Percentiles rank a stretch among this genome's conserved stretches.
phyloP scores from a whole-genome alignment of 2,329 filamentous ascomycete species.

The Coleophoma crateriformis region DNA sequence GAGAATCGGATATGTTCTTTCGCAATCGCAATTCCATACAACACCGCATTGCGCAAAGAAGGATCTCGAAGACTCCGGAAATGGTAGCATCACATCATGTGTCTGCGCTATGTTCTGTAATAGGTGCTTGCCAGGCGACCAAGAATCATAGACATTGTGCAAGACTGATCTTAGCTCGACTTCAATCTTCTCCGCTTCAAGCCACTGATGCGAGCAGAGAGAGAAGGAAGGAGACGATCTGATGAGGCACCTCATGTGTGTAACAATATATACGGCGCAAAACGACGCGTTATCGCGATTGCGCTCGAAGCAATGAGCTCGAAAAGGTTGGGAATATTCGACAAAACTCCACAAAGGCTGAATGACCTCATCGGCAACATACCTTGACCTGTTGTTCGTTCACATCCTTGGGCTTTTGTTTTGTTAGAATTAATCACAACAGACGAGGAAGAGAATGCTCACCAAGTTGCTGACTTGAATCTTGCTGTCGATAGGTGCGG shows the following conservation, averaged over 20 bases:
- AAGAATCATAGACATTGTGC: constrained; percentile 35
- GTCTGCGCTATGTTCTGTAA: constrained; percentile 28
- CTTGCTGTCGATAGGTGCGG: constrained; percentile 71
- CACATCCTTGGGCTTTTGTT: constrained; percentile 83
- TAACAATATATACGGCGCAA: background rate
- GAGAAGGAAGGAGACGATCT: constrained; percentile 34
- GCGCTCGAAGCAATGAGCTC: too few species aligned
- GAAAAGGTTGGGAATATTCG: constrained; percentile 37
- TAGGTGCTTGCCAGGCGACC: constrained; percentile 50
- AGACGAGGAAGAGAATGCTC: constrained; percentile 35
- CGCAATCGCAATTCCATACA: background rate
- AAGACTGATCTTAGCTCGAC: constrained; percentile 55
- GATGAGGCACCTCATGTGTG: constrained; percentile 16
- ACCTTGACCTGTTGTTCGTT: constrained; percentile 98
- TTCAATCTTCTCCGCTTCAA: constrained; percentile 36
- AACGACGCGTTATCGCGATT: too few species aligned
- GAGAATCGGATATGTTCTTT: constrained; percentile 25
- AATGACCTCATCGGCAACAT: constrained; percentile 87
- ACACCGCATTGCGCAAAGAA: background rate
- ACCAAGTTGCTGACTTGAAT: constrained; percentile 99
- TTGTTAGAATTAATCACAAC: constrained; percentile 3
- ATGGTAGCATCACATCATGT: constrained; percentile 7
- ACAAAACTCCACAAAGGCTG: constrained; percentile 63
- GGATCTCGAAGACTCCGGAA: too few species aligned
- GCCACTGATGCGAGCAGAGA: constrained; percentile 17